Evolutionary conservation across 108 stramenopile genomes (phyloP).

Genomic region (Conticribra weissflogii): DNA sequence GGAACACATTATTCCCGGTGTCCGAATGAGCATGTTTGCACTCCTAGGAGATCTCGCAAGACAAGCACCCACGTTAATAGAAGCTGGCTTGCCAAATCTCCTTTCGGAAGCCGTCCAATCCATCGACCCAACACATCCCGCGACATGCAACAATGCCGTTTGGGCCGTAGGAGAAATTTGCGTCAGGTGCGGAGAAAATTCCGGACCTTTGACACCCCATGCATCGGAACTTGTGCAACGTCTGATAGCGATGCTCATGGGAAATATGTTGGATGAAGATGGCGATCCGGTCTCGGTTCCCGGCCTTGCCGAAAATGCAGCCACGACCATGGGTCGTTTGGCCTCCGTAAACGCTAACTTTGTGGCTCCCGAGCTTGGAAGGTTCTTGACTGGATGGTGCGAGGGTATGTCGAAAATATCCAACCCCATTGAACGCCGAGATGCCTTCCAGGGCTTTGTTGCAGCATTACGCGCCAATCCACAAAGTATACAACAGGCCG

Average conservation of each 20-base stretch:
- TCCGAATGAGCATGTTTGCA: conserved; percentile 91
- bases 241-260: conserved; percentile 84
- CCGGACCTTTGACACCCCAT: conserved; percentile 63
- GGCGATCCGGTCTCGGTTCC: conserved; percentile 48
- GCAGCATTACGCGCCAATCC: conserved; percentile 75
- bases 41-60: conserved; percentile 90
- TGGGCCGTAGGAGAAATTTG: conserved; percentile 94
- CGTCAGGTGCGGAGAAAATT: conserved; percentile 73
- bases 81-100: conserved; percentile 70
- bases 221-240: conserved; percentile 64
- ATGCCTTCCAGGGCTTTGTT: conserved; percentile 82
- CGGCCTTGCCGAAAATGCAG: conserved; percentile 88
- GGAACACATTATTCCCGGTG: conserved; percentile 63
- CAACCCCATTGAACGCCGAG: conserved; percentile 67
- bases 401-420: conserved; percentile 75
- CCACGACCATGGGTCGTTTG: conserved; percentile 86
- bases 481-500: conserved; percentile 61
- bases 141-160: conserved; percentile 89
- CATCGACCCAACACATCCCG: conserved; percentile 62
- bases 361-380: conserved; percentile 83
- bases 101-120: conserved; percentile 63
- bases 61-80: conserved; percentile 75
- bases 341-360: conserved; percentile 78
- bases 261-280: conserved; percentile 46
- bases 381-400: conserved; percentile 82